A percentile compares a stretch with the other conserved stretches of the same genome.
Conservation (phyloP, 1,284 basidiomycete genomes). For the Rhodofomes roseus region DNA sequence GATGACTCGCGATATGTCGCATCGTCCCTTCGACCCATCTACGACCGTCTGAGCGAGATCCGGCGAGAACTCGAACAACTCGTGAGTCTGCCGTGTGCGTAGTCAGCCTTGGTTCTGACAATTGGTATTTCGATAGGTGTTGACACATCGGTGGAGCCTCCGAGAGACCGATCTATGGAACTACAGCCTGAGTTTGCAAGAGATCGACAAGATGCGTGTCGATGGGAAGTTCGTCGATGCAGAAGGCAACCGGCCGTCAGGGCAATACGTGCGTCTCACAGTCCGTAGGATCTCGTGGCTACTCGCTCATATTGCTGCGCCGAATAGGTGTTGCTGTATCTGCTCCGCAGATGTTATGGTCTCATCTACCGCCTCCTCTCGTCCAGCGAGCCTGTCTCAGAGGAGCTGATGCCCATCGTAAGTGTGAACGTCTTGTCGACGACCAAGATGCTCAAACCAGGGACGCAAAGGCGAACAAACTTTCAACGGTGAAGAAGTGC, state of each 20-base stretch:
- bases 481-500: constrained; percentile 93
- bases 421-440: constrained; percentile 21
- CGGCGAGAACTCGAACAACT: constrained; percentile 86
- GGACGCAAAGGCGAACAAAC: constrained; percentile 75
- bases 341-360: constrained; percentile 93
- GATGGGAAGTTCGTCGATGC: constrained; percentile 97
- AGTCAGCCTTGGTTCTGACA: neutral
- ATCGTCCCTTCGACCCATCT: constrained; percentile 88
- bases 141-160: constrained; percentile 97
- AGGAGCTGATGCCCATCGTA: constrained; percentile 96
- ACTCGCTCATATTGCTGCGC: too few relatives aligned
- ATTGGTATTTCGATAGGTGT: constrained; percentile 20
- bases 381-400: constrained; percentile 98
- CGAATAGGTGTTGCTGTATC: constrained; percentile 81
- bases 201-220: constrained; percentile 95
- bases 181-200: constrained; percentile 91
- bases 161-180: constrained; percentile 96
- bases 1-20: constrained; percentile 92
- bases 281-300: too few relatives aligned
- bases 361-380: constrained; percentile 93
- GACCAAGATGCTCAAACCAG: constrained; percentile 1
- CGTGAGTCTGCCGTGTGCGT: constrained; percentile 34
- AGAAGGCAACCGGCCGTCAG: constrained; percentile 86
- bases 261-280: constrained; percentile 74
- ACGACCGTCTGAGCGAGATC: constrained; percentile 87